A percentile compares a stretch with the other conserved stretches of the same genome.
Conservation (phyloP, 331 rosid genomes). For the Quercus lobata region DNA sequence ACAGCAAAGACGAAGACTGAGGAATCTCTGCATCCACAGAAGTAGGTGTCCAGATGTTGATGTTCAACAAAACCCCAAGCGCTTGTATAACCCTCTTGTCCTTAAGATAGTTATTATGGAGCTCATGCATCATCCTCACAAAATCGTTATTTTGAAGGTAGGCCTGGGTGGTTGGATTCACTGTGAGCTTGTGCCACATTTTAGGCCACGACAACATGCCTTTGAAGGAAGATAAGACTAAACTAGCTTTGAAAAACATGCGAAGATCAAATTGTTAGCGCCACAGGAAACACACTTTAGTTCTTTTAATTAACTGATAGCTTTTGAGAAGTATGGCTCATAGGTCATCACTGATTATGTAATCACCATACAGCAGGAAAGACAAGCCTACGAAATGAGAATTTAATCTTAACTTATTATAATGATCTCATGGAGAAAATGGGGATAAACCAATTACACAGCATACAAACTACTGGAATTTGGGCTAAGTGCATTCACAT, state of each 20-base stretch:
- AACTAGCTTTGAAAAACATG: background rate
- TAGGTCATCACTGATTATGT: background rate
- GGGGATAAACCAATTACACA: background rate
- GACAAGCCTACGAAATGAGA: background rate
- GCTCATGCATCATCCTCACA: conserved; percentile 76
- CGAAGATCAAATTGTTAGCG: background rate
- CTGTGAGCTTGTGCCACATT: conserved; percentile 88
- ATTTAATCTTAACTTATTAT: background rate
- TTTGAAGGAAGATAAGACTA: conserved; percentile 26
- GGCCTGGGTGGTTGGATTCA: conserved; percentile 69
- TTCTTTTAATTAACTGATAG: background rate
- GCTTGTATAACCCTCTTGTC: conserved; percentile 90
- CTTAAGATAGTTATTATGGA: conserved; percentile 62
- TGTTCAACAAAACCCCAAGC: conserved; percentile 75
- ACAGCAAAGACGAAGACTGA: conserved; percentile 24
- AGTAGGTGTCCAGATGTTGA: conserved; percentile 42
- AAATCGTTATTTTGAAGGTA: conserved; percentile 78
- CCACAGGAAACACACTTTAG: background rate
- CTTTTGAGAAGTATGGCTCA: background rate
- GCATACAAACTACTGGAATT: background rate
- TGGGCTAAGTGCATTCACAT: no score
- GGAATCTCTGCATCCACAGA: conserved; percentile 53
- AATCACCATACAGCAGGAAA: no score
- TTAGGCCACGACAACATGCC: conserved; percentile 77
- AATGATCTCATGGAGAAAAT: conserved; percentile 1